These are phyloP conservation scores for Curvularia lunata DNA, from an alignment of 2,329 filamentous ascomycete genomes.

Conservation along the genomic window DNA sequence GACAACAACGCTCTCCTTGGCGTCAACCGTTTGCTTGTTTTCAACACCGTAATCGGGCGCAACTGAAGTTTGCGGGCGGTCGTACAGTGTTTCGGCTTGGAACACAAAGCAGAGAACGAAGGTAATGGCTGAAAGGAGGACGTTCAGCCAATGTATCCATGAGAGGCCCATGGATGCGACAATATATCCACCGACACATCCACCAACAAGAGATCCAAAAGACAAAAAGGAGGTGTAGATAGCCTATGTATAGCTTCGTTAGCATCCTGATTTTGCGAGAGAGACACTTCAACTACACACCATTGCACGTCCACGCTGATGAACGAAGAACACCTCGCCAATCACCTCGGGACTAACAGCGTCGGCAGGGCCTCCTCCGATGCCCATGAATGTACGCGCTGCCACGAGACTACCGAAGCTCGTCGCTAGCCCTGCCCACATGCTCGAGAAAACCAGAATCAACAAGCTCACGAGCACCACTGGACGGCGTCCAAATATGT, in stretches of 20 bases:
- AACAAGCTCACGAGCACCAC: slow-evolving; percentile 47
- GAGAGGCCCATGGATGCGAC: slow-evolving; percentile 41
- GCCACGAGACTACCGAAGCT: slow-evolving; percentile 47
- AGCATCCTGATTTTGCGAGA: not conserved
- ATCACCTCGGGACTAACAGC: slow-evolving; percentile 51
- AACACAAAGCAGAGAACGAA: slow-evolving; percentile 47
- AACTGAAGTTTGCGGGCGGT: slow-evolving; percentile 33
- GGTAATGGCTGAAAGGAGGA: slow-evolving; percentile 43
- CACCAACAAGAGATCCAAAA: slow-evolving; percentile 48
- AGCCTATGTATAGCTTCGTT: slow-evolving; percentile 32
- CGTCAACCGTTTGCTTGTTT: slow-evolving; percentile 23
- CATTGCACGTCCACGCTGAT: slow-evolving; percentile 51
- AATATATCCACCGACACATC: slow-evolving; percentile 52
- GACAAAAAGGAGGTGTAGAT: slow-evolving; percentile 52
- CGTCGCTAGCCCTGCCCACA: slow-evolving; percentile 51
- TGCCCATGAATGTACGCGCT: slow-evolving; percentile 49
- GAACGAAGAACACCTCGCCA: slow-evolving; percentile 53
- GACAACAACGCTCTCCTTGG: slow-evolving; percentile 25
- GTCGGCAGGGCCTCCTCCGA: slow-evolving; percentile 48
- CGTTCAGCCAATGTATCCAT: slow-evolving; percentile 53
- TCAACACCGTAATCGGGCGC: slow-evolving; percentile 19
- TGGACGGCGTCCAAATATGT: slow-evolving; percentile 50
- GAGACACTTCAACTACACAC: slow-evolving; percentile 23
- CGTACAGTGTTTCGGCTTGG: slow-evolving; percentile 51
- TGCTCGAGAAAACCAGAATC: slow-evolving; percentile 43